Evolutionary conservation across 2,329 filamentous ascomycete species (phyloP).

Genomic region (Fusarium sterilihyphosum): DNA sequence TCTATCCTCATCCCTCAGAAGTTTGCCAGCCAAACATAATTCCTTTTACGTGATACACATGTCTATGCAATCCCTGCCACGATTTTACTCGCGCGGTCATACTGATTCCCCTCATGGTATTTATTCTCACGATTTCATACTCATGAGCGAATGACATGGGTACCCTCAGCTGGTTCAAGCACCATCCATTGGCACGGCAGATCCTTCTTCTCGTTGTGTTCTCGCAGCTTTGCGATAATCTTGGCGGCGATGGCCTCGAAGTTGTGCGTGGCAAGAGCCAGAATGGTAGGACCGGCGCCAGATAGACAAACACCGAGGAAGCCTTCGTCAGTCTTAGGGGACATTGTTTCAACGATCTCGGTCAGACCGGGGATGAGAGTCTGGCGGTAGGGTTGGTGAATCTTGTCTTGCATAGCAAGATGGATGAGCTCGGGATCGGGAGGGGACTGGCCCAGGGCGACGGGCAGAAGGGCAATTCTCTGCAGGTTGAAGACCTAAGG

Average conservation of each 20-base stretch:
- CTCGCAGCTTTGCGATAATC: constrained; percentile 78
- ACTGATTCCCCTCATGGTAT: background rate
- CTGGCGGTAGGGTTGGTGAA: constrained; percentile 96
- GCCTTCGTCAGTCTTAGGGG: constrained; percentile 84
- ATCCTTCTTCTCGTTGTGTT: constrained; percentile 64
- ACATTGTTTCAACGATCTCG: constrained; percentile 91
- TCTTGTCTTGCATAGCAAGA: constrained; percentile 97
- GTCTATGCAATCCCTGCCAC: background rate
- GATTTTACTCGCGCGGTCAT: background rate
- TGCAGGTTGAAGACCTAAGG: constrained; percentile 91
- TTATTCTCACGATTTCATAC: background rate
- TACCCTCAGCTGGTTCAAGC: constrained; percentile 85
- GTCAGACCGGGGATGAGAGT: constrained; percentile 90
- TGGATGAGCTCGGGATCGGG: constrained; percentile 95
- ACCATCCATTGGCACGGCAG: constrained; percentile 89
- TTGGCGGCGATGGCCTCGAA: constrained; percentile 86
- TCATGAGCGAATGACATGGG: constrained; percentile 54
- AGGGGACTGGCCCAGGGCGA: constrained; percentile 87
- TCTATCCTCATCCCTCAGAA: background rate
- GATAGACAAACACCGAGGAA: constrained; percentile 94
- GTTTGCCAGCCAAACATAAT: background rate
- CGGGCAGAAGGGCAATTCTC: constrained; percentile 88
- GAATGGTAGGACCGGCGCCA: constrained; percentile 92
- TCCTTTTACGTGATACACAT: background rate
- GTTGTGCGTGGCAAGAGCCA: constrained; percentile 89